These are phyloP conservation scores for Globisporangium middletonii DNA, from an alignment of 352 stramenopile genomes.

Conservation along the genomic window DNA sequence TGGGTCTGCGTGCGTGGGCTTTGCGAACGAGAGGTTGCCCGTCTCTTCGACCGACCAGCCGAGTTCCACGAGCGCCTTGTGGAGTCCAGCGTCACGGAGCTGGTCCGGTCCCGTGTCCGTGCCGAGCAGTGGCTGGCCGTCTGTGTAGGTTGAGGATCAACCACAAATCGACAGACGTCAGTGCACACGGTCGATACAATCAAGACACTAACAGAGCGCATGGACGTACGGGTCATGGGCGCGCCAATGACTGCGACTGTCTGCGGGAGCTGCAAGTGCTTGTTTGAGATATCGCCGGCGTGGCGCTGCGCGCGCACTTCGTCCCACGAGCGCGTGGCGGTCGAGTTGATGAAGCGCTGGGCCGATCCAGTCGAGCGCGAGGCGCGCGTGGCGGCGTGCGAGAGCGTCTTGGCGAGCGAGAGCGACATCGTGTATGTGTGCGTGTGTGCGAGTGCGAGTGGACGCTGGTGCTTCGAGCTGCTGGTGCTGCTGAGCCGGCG, in stretches of 20 bases:
- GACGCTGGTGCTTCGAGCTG: not conserved
- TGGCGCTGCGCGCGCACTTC: conserved; percentile 64
- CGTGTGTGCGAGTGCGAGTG: not conserved
- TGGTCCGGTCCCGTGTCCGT: conserved; percentile 74
- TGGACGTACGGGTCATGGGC: conserved; percentile 80
- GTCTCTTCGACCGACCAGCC: conserved; percentile 86
- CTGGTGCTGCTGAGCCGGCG: not conserved
- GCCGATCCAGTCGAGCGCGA: conserved; percentile 1
- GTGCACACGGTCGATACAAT: not conserved
- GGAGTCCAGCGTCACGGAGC: conserved; percentile 66
- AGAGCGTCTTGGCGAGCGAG: conserved; percentile 9
- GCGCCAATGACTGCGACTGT: conserved; percentile 79
- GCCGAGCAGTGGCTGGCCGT: conserved; percentile 74
- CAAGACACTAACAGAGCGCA: not conserved
- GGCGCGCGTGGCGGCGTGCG: conserved; percentile 1
- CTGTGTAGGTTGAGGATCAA: conserved; percentile 19
- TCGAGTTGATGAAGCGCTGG: conserved; percentile 50
- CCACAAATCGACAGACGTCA: not conserved
- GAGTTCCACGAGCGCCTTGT: conserved; percentile 72
- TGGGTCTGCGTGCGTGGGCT: conserved; percentile 45
- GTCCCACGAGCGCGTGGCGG: conserved; percentile 39
- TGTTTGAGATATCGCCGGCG: conserved; percentile 43
- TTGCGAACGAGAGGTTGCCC: conserved; percentile 66
- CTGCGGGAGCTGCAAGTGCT: conserved; percentile 45
- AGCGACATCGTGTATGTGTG: conserved; percentile 7